Percentiles rank a stretch among this genome's conserved stretches.
phyloP scores from a whole-genome alignment of 192 early-diverging fungal species.

The Backusella tarrabulga region DNA sequence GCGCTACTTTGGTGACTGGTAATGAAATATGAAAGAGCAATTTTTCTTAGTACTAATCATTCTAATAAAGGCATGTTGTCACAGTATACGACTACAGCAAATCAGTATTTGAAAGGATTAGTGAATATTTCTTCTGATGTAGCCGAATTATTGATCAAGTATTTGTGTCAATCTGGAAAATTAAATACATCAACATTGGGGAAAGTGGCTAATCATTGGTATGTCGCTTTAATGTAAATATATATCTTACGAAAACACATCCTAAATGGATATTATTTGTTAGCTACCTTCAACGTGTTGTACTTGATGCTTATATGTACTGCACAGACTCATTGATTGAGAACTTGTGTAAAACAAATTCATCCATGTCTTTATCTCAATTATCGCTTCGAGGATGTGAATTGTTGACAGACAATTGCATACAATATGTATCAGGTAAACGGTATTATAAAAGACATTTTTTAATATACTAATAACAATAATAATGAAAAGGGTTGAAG shows the following conservation, averaged over 20 bases:
- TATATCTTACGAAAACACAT: not conserved
- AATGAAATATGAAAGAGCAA: not conserved
- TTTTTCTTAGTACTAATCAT: slow-evolving; percentile 7
- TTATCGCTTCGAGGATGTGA: slow-evolving; percentile 43
- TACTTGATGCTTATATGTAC: slow-evolving; percentile 43
- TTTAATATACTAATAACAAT: not conserved
- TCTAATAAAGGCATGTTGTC: slow-evolving; percentile 19
- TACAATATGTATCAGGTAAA: slow-evolving; percentile 37
- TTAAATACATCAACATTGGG: slow-evolving; percentile 20
- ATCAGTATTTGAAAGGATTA: slow-evolving; percentile 5
- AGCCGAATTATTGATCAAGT: slow-evolving; percentile 31
- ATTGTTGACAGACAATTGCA: slow-evolving; percentile 44
- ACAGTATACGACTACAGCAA: not conserved
- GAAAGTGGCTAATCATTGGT: slow-evolving; percentile 19
- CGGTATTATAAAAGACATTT: not conserved
- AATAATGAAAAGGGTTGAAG: slow-evolving; percentile 23
- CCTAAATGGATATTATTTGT: not conserved
- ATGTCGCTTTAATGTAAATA: not conserved
- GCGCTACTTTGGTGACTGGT: slow-evolving; percentile 41
- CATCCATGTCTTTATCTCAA: slow-evolving; percentile 31
- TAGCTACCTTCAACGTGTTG: slow-evolving; percentile 40
- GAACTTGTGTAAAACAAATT: slow-evolving; percentile 33
- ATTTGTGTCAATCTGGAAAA: slow-evolving; percentile 32
- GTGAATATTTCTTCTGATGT: slow-evolving; percentile 34
- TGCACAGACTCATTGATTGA: slow-evolving; percentile 50